phyloP scores from a whole-genome alignment of 805 yeast species.

The Isabelozyma rhagii region DNA sequence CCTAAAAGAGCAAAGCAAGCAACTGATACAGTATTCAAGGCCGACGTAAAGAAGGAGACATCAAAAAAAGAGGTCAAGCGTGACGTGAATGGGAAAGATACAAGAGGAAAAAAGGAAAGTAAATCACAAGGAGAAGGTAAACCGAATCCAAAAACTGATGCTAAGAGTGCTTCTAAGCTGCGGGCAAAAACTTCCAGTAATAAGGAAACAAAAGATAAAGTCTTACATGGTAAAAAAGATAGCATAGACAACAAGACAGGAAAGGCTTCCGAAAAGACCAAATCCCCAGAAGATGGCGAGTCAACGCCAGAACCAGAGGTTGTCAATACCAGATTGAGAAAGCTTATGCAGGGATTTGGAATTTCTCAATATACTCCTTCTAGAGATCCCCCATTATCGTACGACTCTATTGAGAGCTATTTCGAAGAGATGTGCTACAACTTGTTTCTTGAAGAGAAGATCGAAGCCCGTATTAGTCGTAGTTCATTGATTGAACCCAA shows the following conservation, averaged over 20 bases:
- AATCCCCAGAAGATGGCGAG: neutral
- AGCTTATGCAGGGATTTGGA: constrained; percentile 8
- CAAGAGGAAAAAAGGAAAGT: neutral
- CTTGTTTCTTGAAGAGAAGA: constrained; percentile 59
- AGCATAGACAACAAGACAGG: neutral
- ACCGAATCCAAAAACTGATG: neutral
- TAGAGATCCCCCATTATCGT: constrained; percentile 41
- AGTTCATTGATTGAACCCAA: constrained; percentile 34
- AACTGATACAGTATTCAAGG: neutral
- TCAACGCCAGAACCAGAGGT: neutral
- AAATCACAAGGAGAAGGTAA: neutral
- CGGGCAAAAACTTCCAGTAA: too few relatives aligned
- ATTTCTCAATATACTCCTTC: constrained; percentile 31
- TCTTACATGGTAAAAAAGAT: neutral
- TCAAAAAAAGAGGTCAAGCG: neutral
- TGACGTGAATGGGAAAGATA: neutral
- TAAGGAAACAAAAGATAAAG: too few relatives aligned
- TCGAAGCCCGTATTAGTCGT: constrained; percentile 35
- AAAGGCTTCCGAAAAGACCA: neutral
- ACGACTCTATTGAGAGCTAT: constrained; percentile 50
- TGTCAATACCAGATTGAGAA: constrained; percentile 2
- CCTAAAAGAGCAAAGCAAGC: neutral
- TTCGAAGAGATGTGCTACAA: constrained; percentile 59
- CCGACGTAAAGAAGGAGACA: neutral
- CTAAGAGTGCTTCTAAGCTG: too few relatives aligned